Conservation (phyloP, 441 rosid species). For the Bruguiera hainesii region DNA sequence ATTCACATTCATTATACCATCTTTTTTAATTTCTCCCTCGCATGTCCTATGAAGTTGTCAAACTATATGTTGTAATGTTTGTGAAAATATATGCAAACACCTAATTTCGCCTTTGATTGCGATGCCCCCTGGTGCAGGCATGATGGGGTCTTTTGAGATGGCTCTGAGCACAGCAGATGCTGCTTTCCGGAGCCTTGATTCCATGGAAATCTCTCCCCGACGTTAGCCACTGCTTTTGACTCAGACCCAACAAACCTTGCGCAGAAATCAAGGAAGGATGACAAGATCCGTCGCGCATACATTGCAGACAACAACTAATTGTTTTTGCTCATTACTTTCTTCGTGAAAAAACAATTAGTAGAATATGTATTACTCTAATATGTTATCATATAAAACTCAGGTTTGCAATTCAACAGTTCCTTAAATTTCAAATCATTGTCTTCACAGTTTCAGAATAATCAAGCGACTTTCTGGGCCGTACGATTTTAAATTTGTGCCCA, state of each 20-base stretch:
- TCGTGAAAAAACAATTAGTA: no score
- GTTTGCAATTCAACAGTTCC: conserved; percentile 27
- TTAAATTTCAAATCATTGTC: no score
- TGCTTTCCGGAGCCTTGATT: conserved; percentile 94
- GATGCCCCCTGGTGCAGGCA: conserved; percentile 94
- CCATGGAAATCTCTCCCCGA: conserved; percentile 95
- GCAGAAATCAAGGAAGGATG: conserved; percentile 84
- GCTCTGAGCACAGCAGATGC: conserved; percentile 93
- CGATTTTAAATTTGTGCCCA: conserved; percentile 2
- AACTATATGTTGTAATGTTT: no score
- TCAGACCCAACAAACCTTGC: conserved; percentile 95
- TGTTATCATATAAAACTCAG: conserved; percentile 52
- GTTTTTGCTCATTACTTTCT: conserved; percentile 21
- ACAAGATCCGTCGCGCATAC: conserved; percentile 87
- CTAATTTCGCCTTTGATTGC: conserved; percentile 62
- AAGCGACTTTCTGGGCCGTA: not conserved
- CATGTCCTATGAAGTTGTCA: no score
- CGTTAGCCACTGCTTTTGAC: conserved; percentile 91
- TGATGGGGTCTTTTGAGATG: conserved; percentile 95
- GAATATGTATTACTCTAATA: no score
- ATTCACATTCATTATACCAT: no score
- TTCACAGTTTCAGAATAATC: no score
- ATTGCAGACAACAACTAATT: conserved; percentile 81
- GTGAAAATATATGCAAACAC: no score
- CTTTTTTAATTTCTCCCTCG: no score